Conservation (phyloP, 805 yeast species). For the Wickerhamiella galacta region DNA sequence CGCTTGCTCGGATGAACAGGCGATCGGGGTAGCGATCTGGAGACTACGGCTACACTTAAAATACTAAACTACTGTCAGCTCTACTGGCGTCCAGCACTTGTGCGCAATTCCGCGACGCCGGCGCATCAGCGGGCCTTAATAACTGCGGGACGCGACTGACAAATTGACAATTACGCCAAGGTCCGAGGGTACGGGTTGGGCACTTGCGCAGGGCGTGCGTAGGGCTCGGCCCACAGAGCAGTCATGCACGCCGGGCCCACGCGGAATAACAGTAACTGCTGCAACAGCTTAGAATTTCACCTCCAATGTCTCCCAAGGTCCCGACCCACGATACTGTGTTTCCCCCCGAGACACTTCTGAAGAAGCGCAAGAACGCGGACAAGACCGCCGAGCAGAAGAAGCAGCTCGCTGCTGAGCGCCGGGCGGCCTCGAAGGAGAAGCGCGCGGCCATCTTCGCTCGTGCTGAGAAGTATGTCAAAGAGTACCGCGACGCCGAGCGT, state of each 20-base stretch:
- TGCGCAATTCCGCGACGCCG: too few species aligned
- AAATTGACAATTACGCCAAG: too few species aligned
- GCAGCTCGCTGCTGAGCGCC: constrained; percentile 29
- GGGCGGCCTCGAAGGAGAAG: constrained; percentile 21
- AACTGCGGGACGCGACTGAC: too few species aligned
- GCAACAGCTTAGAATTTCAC: background rate
- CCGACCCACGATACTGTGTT: constrained; percentile 16
- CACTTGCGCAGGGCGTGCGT: background rate
- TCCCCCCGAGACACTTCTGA: constrained; percentile 42
- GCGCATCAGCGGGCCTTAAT: too few species aligned
- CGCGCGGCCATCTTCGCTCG: constrained; percentile 61
- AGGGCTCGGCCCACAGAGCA: background rate
- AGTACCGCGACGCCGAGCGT: constrained; percentile 85
- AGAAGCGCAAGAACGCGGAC: constrained; percentile 42
- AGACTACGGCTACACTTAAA: too few species aligned
- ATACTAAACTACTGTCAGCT: too few species aligned
- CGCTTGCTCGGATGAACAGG: too few species aligned
- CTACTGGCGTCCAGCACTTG: too few species aligned
- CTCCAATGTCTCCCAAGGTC: constrained; percentile 7
- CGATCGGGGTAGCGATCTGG: too few species aligned
- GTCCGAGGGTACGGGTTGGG: too few species aligned
- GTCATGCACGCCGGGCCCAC: background rate
- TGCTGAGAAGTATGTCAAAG: constrained; percentile 92
- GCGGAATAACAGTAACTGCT: background rate
- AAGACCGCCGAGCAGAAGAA: constrained; percentile 40